These are phyloP conservation scores for Paramecium tetraurelia DNA, from an alignment of 73 alveolate genomes.

Conservation along the genomic window DNA sequence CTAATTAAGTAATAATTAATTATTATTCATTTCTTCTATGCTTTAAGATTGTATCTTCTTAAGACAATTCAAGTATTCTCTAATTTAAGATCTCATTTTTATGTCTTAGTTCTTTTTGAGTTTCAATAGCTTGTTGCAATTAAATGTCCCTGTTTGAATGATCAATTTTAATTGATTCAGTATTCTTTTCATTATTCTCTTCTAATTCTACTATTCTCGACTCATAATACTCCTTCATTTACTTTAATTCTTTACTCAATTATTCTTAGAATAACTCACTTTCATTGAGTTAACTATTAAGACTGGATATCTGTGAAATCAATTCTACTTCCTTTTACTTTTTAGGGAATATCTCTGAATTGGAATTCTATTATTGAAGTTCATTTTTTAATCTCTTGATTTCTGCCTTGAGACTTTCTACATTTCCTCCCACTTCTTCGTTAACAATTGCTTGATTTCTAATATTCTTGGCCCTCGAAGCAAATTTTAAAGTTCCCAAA, in stretches of 20 bases:
- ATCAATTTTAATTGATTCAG: not conserved
- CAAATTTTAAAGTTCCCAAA: conserved; percentile 75
- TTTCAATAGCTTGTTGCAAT: not conserved
- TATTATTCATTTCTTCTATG: conserved; percentile 11
- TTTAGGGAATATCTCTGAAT: not conserved
- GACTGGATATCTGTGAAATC: not conserved
- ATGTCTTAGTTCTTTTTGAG: not conserved
- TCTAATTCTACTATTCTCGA: not conserved
- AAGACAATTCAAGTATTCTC: not conserved
- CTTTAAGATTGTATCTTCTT: not conserved
- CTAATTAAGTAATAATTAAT: not conserved
- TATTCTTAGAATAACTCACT: not conserved
- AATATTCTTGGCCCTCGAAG: conserved; percentile 79
- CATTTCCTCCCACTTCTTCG: conserved; percentile 66
- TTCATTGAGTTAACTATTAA: not conserved
- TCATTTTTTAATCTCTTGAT: conserved; percentile 66
- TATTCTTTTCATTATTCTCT: not conserved
- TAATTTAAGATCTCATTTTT: not conserved
- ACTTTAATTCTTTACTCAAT: not conserved
- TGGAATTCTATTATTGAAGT: not conserved
- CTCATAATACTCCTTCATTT: conserved; percentile 21
- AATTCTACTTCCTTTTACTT: not conserved
- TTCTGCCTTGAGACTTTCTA: conserved; percentile 70
- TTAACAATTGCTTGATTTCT: conserved; percentile 74
- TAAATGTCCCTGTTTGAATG: not conserved